Evolutionary conservation across 2,329 filamentous ascomycete species (phyloP), one percentile per base, ranked within the genome.

Genomic region (Trichoderma atroviride): DNA sequence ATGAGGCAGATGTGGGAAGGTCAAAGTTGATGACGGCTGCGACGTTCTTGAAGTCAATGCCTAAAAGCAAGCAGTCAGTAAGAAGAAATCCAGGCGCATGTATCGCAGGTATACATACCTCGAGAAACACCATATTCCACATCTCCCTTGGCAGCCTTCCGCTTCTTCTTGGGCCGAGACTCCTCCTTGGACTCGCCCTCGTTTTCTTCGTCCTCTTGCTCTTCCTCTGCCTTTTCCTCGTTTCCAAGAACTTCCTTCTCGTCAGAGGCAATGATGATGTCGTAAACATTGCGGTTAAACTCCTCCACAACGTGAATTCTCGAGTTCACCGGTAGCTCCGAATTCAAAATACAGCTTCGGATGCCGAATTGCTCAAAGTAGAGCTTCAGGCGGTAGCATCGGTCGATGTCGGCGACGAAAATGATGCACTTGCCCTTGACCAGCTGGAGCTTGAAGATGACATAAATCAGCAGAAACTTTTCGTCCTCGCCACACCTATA

Each of bases 281-380:
- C 95, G 84, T 99, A 99, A 7, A 98, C 90, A 65, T 93, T 92
- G 80, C 92, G 92, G 83, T 98, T 99, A 82, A 99, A 99, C 79
- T 98, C 94, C 75, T 98, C 92, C 3, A 99, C 95, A 2, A 97
- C 94, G 78, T 99, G 95, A 50, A 97, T 89, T 70, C 96, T 87
- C 1, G 92, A 96, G 76, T 97, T 97, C 73, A 98, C 90, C 0
- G 96, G 96, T 43, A 99, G 82, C 77, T 99, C 95, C 0, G 93
- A 96, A 81, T 99, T 99, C 52, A 99, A 83, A 33, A 97, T 92
- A 80, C 93, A 97, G 75, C 92, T 95, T 78, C 93, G 91, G 77
- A 97, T 95, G 58, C 94, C 94, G 76, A 99, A 99, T 78, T 99
- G 96, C 80, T 99, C 96, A 64, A 99, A 87, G 78, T 96, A 99